Percentiles rank a stretch among this genome's conserved stretches.
These are phyloP conservation scores for Croton laevigatus DNA, from an alignment of 441 rosid genomes.

Conservation along the genomic window DNA sequence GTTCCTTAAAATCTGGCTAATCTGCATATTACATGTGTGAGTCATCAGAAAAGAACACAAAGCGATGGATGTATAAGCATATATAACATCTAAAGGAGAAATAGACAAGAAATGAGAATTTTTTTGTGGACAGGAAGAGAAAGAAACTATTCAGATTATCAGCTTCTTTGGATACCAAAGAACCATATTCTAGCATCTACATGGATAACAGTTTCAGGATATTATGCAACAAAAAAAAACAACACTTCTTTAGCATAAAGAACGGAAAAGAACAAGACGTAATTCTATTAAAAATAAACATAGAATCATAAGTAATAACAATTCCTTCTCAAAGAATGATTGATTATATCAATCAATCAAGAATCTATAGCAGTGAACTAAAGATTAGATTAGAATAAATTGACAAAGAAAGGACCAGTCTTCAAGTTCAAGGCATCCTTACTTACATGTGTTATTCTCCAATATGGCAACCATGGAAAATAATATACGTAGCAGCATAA, in stretches of 20 bases:
- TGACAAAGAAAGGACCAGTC: neutral
- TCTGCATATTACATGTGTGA: too few species aligned
- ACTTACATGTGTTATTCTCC: neutral
- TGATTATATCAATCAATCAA: neutral
- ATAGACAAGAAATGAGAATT: constrained; percentile 15
- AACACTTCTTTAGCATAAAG: too few species aligned
- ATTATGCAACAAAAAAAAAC: constrained; percentile 3
- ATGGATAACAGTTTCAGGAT: neutral
- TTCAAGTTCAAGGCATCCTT: neutral
- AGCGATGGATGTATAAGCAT: neutral
- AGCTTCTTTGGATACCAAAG: constrained; percentile 17
- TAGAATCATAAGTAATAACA: neutral
- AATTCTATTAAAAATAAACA: neutral
- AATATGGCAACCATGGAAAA: neutral
- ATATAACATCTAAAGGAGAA: neutral
- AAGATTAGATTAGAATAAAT: neutral
- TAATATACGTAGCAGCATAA: neutral
- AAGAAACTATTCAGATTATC: constrained; percentile 28
- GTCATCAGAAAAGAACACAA: too few species aligned
- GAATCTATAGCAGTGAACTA: neutral
- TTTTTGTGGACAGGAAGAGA: constrained; percentile 4
- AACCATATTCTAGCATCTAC: constrained; percentile 13
- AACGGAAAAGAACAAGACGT: neutral
- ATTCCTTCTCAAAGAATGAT: neutral
- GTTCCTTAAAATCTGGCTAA: neutral